Evolutionary conservation across 208 protist species (phyloP), one percentile per base, ranked within the genome.

Genomic region (Leptomonas seymouri): DNA sequence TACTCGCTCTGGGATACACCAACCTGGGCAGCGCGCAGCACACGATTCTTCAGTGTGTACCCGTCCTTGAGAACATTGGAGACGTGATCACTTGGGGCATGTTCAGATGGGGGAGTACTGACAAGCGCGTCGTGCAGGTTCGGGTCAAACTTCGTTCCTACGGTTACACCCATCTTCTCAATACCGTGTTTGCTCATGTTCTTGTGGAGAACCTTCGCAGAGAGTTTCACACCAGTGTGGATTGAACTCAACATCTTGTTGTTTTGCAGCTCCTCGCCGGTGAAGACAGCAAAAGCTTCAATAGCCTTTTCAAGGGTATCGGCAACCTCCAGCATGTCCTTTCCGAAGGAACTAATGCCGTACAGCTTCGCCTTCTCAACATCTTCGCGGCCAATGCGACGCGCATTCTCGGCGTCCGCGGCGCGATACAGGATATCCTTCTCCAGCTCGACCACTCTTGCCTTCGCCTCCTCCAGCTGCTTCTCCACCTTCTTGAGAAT

Each of bases 261-360:
- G 9, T 60, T 60, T n/a, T 82, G 71, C 55, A 93, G 44, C 72
- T 87, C 80, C 12, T 74, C 72, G 14, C 80, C 73, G 9, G 87
- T 54, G 23, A 95, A 53, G 3, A 71, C 68, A 7, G 55, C 66
- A 50, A 97, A 93, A 23, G 82, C 63, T 49, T 95, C 90, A 31
- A 97, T 56, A 2, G 86, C 95, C 54, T 92, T 91, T 44, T 97
- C 89, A n/a, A 98, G 87, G 45, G 85, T 97, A 66, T 98, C 95
- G 15, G 86, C 87, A 41, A 98, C 92, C 55, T 98, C 93, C 16
- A 98, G 72, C 80, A 98, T 93, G 63, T 96, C 88, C 76, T 97
- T 96, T 1, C 89, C 90, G 71, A 98, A 98, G 11, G 80, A 87
- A 41, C 80, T 86, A 25, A 98, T 87, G 34, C 90, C 91, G 66